Conservation (phyloP, 2,329 filamentous ascomycete genomes). For the Colletotrichum sansevieriae region DNA sequence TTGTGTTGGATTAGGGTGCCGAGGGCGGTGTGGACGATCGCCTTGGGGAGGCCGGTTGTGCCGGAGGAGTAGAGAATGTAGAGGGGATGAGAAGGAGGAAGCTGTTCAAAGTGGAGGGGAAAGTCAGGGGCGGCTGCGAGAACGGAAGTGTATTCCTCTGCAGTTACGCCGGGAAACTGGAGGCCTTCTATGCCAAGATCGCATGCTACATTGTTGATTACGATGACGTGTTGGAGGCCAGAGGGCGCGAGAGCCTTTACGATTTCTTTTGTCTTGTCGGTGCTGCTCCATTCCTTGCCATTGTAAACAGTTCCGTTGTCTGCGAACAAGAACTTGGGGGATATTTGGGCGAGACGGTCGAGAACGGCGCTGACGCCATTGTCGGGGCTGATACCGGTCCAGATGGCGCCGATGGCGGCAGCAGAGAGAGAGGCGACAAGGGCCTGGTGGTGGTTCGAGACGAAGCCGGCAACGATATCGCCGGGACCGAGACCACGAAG, state of each 20-base stretch:
- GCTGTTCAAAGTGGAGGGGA: conserved; percentile 76
- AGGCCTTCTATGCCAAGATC: conserved; percentile 59
- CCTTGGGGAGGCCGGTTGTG: conserved; percentile 89
- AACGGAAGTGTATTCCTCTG: conserved; percentile 61
- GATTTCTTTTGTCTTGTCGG: conserved; percentile 84
- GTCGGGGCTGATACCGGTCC: conserved; percentile 94
- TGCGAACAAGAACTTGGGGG: conserved; percentile 84
- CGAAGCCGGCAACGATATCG: conserved; percentile 77
- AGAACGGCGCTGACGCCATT: conserved; percentile 92
- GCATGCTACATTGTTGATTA: conserved; percentile 76
- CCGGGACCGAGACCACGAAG: conserved; percentile 70
- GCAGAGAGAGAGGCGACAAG: conserved; percentile 90
- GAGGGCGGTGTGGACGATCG: conserved; percentile 91
- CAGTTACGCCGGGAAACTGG: conserved; percentile 54
- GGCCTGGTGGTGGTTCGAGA: conserved; percentile 91
- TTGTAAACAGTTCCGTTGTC: conserved; percentile 94
- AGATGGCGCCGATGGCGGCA: conserved; percentile 86
- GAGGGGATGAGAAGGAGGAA: conserved; percentile 87
- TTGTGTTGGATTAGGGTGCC: conserved; percentile 96
- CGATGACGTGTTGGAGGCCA: conserved; percentile 76
- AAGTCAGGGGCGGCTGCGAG: conserved; percentile 55
- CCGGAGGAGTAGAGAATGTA: conserved; percentile 96
- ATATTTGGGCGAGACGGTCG: conserved; percentile 87
- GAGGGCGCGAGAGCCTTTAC: conserved; percentile 70
- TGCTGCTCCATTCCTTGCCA: conserved; percentile 86